A percentile compares a stretch with the other conserved stretches of the same genome.
Evolutionary conservation across 257 asterid species (phyloP).

Genomic region (Hygrophila difformis): DNA sequence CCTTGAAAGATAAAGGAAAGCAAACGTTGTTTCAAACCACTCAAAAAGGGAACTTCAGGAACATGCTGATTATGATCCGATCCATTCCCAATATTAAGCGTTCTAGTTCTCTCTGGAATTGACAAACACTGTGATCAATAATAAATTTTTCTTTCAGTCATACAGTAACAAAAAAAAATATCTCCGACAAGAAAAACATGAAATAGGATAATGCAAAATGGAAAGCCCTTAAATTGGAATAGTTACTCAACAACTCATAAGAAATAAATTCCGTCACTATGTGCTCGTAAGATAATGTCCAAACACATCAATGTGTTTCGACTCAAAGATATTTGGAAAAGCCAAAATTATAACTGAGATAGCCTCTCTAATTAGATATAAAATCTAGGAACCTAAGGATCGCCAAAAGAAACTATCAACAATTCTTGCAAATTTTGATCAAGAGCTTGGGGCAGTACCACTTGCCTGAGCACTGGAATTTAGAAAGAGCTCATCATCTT

Average conservation of each 20-base stretch:
- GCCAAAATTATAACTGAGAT: background rate
- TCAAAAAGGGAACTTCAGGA: constrained; percentile 51
- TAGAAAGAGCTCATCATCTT: constrained; percentile 94
- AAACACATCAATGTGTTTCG: constrained; percentile 6
- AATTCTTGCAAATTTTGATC: constrained; percentile 9
- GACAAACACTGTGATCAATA: constrained; percentile 27
- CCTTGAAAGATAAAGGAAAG: constrained; percentile 89
- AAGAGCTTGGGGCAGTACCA: constrained; percentile 26
- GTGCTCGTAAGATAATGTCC: too few relatives aligned
- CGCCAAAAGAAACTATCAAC: too few relatives aligned
- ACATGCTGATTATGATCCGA: constrained; percentile 26
- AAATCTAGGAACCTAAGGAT: background rate
- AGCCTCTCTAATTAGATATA: background rate
- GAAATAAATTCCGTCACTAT: too few relatives aligned
- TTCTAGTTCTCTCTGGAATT: constrained; percentile 36
- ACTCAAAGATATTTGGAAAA: constrained; percentile 4
- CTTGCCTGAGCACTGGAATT: constrained; percentile 85
- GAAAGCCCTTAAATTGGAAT: too few relatives aligned
- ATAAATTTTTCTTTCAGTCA: constrained; percentile 18
- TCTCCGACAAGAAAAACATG: background rate
- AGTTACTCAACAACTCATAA: too few relatives aligned
- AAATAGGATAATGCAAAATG: background rate
- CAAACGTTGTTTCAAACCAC: constrained; percentile 86
- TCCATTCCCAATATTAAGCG: constrained; percentile 35
- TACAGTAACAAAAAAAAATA: background rate